A percentile compares a stretch with the other conserved stretches of the same genome.
phyloP scores from a whole-genome alignment of 1,284 basidiomycete genomes.

The Leccinum fuscescens region DNA sequence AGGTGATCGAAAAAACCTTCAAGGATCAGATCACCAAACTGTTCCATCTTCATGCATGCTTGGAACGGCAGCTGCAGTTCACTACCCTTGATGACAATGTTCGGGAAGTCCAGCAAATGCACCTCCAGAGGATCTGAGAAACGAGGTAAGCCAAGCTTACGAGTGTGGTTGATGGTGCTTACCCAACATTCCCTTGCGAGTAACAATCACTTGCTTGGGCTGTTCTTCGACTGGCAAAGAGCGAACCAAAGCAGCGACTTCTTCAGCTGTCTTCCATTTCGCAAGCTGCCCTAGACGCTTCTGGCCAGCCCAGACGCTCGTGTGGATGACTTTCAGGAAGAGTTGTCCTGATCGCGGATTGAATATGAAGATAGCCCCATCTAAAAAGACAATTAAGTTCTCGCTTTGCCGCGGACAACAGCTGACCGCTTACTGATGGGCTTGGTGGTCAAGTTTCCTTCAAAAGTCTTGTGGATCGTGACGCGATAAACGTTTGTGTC shows the following conservation, averaged over 20 bases:
- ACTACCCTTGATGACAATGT: constrained; percentile 99
- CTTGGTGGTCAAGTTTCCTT: constrained; percentile 99
- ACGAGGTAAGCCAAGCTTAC: constrained; percentile 6
- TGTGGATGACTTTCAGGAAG: constrained; percentile 62
- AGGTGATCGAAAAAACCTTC: constrained; percentile 38
- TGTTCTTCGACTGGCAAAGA: constrained; percentile 99
- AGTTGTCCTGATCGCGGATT: constrained; percentile 98
- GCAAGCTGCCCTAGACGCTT: constrained; percentile 99
- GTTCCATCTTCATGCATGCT: constrained; percentile 99
- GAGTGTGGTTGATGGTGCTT: constrained; percentile 21
- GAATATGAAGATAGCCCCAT: constrained; percentile 99
- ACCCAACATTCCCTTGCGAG: constrained; percentile 99
- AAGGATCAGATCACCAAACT: constrained; percentile 96
- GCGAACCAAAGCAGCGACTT: constrained; percentile 96
- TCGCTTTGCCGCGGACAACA: neutral
- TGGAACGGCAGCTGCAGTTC: constrained; percentile 99
- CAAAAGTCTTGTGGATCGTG: constrained; percentile 99
- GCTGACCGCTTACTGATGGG: constrained; percentile 75
- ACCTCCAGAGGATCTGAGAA: constrained; percentile 88
- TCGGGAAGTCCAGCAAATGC: constrained; percentile 98
- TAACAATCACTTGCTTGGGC: constrained; percentile 99
- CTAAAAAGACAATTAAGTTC: constrained; percentile 34
- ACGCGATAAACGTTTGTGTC: constrained; percentile 99
- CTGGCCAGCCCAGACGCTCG: constrained; percentile 57
- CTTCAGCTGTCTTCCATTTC: constrained; percentile 99